These are phyloP conservation scores for Magnusiomyces suaveolens DNA, from an alignment of 1,139 yeast genomes.

Conservation along the genomic window DNA sequence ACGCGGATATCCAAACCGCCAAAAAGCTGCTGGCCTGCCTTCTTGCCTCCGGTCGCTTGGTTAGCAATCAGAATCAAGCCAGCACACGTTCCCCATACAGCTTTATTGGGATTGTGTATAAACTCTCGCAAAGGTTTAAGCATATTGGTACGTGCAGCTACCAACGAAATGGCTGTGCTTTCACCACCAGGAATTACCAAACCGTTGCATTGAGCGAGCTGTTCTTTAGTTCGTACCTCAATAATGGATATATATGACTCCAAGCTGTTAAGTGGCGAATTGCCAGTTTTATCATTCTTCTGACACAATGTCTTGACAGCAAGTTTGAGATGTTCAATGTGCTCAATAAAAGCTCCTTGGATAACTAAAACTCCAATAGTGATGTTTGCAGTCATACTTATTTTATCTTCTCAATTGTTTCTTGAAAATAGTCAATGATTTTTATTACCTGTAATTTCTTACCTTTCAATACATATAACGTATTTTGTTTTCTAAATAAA, in stretches of 20 bases:
- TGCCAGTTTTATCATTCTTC: not conserved
- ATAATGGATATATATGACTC: conserved; percentile 30
- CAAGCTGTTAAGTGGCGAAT: not conserved
- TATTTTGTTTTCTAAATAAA: too few relatives aligned
- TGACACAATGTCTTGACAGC: conserved; percentile 29
- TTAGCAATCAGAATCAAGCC: conserved; percentile 63
- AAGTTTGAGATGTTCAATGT: conserved; percentile 43
- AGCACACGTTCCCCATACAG: conserved; percentile 85
- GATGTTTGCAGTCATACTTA: conserved; percentile 5
- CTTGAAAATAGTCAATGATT: too few relatives aligned
- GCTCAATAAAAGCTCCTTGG: conserved; percentile 76
- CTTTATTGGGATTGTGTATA: conserved; percentile 35
- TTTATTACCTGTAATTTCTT: too few relatives aligned
- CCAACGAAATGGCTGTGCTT: conserved; percentile 63
- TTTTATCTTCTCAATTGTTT: too few relatives aligned
- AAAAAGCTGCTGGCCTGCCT: conserved; percentile 48
- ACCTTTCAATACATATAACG: too few relatives aligned
- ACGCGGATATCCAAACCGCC: conserved; percentile 62
- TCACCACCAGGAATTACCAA: conserved; percentile 74
- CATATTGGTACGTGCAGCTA: conserved; percentile 57
- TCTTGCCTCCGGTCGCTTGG: conserved; percentile 39
- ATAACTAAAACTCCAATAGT: conserved; percentile 63
- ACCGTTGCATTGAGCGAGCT: conserved; percentile 46
- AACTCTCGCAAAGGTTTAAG: conserved; percentile 46
- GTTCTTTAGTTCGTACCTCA: conserved; percentile 46